phyloP scores from a whole-genome alignment of 306 rosid genomes.

The Neltuma alba region DNA sequence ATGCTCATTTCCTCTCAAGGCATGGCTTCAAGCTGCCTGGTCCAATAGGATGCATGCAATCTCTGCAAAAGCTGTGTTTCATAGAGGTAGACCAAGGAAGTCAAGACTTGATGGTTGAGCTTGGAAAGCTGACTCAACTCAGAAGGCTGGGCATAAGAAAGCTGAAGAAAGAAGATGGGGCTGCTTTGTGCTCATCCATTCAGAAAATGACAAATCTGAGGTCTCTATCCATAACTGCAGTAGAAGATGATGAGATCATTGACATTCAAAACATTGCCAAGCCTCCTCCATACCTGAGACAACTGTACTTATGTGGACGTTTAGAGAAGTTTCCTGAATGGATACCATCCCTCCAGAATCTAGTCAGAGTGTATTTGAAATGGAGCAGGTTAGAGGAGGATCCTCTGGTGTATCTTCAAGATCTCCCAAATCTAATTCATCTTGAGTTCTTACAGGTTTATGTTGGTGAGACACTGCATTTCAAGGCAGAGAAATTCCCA shows the following conservation, averaged over 20 bases:
- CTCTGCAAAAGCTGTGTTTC: constrained; percentile 59
- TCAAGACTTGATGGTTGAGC: constrained; percentile 40
- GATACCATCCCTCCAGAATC: constrained; percentile 39
- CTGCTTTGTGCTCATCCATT: constrained; percentile 51
- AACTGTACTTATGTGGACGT: constrained; percentile 47
- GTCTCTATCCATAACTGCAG: constrained; percentile 43
- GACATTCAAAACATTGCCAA: constrained; percentile 47
- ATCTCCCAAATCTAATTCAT: constrained; percentile 52
- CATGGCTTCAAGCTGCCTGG: constrained; percentile 50
- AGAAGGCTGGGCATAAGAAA: constrained; percentile 50
- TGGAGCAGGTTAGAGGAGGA: constrained; percentile 55
- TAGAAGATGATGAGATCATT: constrained; percentile 43
- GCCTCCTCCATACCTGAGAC: constrained; percentile 51
- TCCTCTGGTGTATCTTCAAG: constrained; percentile 46
- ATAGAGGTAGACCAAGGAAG: constrained; percentile 53
- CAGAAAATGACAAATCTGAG: constrained; percentile 49
- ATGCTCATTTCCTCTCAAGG: constrained; percentile 43
- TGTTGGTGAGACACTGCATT: constrained; percentile 54
- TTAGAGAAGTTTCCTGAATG: constrained; percentile 53
- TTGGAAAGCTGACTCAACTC: constrained; percentile 53
- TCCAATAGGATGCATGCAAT: constrained; percentile 48
- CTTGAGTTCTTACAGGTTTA: constrained; percentile 57
- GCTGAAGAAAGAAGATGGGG: constrained; percentile 48
- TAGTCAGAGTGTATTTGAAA: constrained; percentile 38
- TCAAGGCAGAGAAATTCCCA: constrained; percentile 55